A percentile compares a stretch with the other conserved stretches of the same genome.
phyloP scores from a whole-genome alignment of 208 protist genomes.

The Crithidia bombi region DNA sequence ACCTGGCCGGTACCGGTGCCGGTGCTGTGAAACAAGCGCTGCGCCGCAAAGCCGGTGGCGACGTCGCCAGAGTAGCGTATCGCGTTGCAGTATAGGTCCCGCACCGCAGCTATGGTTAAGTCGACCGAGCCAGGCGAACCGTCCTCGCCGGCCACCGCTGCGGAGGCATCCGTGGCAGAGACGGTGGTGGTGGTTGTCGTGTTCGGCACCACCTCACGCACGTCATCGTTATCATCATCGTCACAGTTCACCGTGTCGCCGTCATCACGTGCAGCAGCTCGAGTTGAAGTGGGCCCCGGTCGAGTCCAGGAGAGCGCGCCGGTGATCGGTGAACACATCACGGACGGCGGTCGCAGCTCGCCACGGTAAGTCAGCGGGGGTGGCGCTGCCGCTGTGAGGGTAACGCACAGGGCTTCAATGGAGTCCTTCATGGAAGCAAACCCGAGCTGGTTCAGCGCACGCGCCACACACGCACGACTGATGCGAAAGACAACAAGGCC shows the following conservation, averaged over 20 bases:
- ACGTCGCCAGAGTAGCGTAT: constrained; percentile 16
- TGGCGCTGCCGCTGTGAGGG: constrained; percentile 46
- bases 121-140: background rate
- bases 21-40: constrained; percentile 2
- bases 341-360: constrained; percentile 40
- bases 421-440: constrained; percentile 38
- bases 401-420: constrained; percentile 46
- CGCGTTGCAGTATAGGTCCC: constrained; percentile 28
- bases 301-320: background rate
- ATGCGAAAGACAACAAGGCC: constrained; percentile 50
- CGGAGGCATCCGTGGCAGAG: background rate
- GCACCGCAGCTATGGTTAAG: constrained; percentile 2
- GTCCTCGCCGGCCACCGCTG: background rate
- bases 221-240: background rate
- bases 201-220: background rate
- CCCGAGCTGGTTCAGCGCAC: constrained; percentile 39
- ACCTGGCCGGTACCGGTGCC: background rate
- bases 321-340: background rate
- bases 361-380: constrained; percentile 50
- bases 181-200: background rate
- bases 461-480: constrained; percentile 25
- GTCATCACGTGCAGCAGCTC: background rate
- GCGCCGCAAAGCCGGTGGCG: constrained; percentile 19
- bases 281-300: too few relatives aligned
- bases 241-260: background rate